Evolutionary conservation across 2,329 filamentous ascomycete genomes (phyloP).

Genomic region (Fusarium burgessii): DNA sequence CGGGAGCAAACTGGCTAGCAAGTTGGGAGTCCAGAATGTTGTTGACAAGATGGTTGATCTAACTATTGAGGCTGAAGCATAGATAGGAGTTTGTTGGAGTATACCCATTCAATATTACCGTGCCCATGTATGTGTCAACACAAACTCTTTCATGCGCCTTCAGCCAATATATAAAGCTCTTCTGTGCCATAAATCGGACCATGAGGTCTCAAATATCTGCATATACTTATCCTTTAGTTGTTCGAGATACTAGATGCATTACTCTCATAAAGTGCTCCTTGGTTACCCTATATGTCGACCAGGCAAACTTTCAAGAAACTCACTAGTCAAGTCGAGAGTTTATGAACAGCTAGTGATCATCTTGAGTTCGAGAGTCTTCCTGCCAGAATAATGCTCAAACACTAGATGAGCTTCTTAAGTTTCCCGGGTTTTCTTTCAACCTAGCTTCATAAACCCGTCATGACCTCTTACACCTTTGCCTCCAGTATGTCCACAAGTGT

Average conservation of each 20-base stretch:
- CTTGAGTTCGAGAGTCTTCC: too few relatives aligned
- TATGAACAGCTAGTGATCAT: not conserved
- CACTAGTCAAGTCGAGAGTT: not conserved
- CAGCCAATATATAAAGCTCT: not conserved
- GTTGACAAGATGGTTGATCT: conserved; percentile 45
- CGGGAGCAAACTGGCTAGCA: conserved; percentile 21
- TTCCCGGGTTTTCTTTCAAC: too few relatives aligned
- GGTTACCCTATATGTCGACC: not conserved
- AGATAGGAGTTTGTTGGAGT: not conserved
- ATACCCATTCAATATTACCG: conserved; percentile 13
- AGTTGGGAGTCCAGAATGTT: conserved; percentile 37
- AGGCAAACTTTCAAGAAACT: not conserved
- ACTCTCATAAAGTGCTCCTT: not conserved
- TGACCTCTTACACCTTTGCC: not conserved
- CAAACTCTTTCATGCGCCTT: not conserved
- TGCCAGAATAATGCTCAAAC: too few relatives aligned
- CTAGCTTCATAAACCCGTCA: not conserved
- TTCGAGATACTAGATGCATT: not conserved
- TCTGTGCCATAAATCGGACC: not conserved
- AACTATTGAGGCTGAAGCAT: conserved; percentile 41
- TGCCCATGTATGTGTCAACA: not conserved
- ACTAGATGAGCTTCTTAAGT: too few relatives aligned
- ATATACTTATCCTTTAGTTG: not conserved
- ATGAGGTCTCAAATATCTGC: not conserved
- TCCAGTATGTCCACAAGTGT: not conserved